A percentile compares a stretch with the other conserved stretches of the same genome.
Conservation (phyloP, 2,329 filamentous ascomycete species). For the Chrysosphaeria jannelii region DNA sequence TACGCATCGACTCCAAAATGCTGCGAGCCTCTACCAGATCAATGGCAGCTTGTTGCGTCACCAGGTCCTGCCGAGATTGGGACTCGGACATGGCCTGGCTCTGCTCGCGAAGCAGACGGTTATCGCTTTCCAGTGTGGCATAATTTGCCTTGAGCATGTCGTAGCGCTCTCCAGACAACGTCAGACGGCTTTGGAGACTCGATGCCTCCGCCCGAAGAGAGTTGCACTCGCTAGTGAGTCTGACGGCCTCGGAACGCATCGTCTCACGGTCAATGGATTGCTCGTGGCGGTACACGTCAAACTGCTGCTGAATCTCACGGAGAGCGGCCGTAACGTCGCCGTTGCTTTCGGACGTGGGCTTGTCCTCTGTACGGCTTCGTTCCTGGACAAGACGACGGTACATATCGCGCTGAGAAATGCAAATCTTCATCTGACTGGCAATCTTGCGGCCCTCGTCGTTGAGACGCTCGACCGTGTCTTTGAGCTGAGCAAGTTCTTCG, state of each 20-base stretch:
- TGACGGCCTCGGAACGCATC: slow-evolving; percentile 59
- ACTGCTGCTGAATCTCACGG: slow-evolving; percentile 66
- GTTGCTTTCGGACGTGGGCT: slow-evolving; percentile 26
- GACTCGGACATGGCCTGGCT: slow-evolving; percentile 48
- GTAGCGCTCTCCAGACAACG: slow-evolving; percentile 53
- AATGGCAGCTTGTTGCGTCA: slow-evolving; percentile 73
- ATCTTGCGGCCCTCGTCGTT: slow-evolving; percentile 66
- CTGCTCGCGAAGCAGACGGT: slow-evolving; percentile 60
- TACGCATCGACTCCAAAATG: slow-evolving; percentile 58
- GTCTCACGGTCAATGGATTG: slow-evolving; percentile 53
- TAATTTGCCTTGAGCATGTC: slow-evolving; percentile 80
- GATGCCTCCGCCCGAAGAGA: slow-evolving; percentile 58
- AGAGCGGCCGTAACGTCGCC: slow-evolving; percentile 47
- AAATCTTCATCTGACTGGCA: slow-evolving; percentile 62
- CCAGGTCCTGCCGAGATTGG: slow-evolving; percentile 67
- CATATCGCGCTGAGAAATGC: slow-evolving; percentile 88
- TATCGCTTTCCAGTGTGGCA: slow-evolving; percentile 55
- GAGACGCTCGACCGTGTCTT: slow-evolving; percentile 12
- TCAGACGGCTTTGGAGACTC: slow-evolving; percentile 50
- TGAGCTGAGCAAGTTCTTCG: slow-evolving; percentile 33
- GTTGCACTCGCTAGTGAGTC: slow-evolving; percentile 53
- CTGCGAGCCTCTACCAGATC: slow-evolving; percentile 69
- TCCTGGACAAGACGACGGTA: slow-evolving; percentile 84
- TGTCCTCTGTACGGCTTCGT: slow-evolving; percentile 21
- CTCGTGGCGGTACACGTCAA: slow-evolving; percentile 71